These are phyloP conservation scores for Flaveria brownii DNA, from an alignment of 129 eudicot species.

Conservation along the genomic window DNA sequence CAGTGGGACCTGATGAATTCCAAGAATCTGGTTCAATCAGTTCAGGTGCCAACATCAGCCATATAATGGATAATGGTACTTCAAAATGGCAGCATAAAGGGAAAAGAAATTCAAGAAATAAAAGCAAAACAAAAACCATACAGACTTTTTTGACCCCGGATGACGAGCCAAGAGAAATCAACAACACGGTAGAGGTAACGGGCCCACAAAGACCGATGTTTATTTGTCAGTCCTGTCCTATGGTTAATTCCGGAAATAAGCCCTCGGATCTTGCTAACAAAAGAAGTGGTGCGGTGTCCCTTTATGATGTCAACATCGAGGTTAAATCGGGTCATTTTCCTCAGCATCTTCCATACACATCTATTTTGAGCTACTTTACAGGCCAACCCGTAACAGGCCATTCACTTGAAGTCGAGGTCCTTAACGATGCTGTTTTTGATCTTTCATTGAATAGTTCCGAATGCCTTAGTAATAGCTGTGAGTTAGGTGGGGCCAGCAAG, in stretches of 20 bases:
- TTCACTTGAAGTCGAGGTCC: conserved; percentile 57
- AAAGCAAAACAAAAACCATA: conserved; percentile 29
- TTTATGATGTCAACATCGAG: conserved; percentile 63
- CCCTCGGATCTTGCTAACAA: conserved; percentile 43
- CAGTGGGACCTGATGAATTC: conserved; percentile 45
- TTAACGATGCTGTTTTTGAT: conserved; percentile 55
- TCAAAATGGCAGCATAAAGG: conserved; percentile 84
- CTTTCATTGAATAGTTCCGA: conserved; percentile 40
- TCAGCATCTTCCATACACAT: conserved; percentile 63
- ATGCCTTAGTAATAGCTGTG: conserved; percentile 57
- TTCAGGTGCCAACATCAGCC: conserved; percentile 50
- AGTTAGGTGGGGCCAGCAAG: conserved; percentile 33
- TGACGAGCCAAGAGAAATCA: conserved; percentile 10
- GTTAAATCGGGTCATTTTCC: conserved; percentile 48
- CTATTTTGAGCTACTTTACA: conserved; percentile 60
- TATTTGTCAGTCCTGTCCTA: conserved; percentile 40
- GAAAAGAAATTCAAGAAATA: conserved; percentile 61
- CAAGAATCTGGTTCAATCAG: conserved; percentile 57
- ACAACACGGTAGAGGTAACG: neutral
- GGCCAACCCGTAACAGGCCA: conserved; percentile 65
- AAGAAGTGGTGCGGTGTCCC: conserved; percentile 30
- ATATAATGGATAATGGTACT: conserved; percentile 37
- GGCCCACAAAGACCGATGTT: neutral
- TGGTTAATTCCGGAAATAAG: conserved; percentile 48
- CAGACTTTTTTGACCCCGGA: conserved; percentile 30